Percentiles rank a stretch among this genome's conserved stretches.
Evolutionary conservation across 169 alveolate species (phyloP).

Genomic region (Theileria luwenshuni): DNA sequence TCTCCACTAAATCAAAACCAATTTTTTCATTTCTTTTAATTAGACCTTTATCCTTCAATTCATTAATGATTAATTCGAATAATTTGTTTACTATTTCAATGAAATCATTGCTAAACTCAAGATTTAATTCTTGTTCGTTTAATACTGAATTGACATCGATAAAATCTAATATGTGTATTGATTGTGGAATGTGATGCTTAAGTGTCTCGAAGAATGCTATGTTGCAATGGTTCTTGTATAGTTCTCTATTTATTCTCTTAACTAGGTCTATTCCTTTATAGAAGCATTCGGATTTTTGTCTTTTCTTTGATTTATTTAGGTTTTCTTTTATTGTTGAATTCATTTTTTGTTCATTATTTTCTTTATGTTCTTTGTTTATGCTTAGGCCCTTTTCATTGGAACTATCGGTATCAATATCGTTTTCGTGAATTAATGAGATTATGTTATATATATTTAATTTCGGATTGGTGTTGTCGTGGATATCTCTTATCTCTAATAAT

Average conservation of each 20-base stretch:
- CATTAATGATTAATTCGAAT: not conserved
- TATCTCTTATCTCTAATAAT: slow-evolving; percentile 22
- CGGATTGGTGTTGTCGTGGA: slow-evolving; percentile 21
- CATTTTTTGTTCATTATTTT: not conserved
- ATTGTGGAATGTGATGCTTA: slow-evolving; percentile 46
- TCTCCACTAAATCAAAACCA: not conserved
- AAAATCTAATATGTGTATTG: slow-evolving; percentile 53
- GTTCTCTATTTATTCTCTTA: slow-evolving; percentile 31
- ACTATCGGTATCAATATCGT: not conserved
- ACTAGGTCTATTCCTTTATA: slow-evolving; percentile 38
- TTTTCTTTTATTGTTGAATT: not conserved
- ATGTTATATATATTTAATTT: slow-evolving; percentile 13
- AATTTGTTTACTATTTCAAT: not conserved
- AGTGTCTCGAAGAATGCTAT: slow-evolving; percentile 61
- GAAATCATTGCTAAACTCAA: not conserved
- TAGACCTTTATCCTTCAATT: not conserved
- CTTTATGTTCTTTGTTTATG: not conserved
- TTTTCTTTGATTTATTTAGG: too few species aligned
- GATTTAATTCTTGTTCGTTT: not conserved
- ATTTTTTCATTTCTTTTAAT: not conserved
- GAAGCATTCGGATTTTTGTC: not conserved
- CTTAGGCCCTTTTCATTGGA: not conserved
- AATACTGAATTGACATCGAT: not conserved
- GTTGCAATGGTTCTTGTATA: slow-evolving; percentile 51
- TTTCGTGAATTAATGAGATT: not conserved